These are phyloP conservation scores for Aquilaria sinensis DNA, from an alignment of 345 rosid species.

Conservation along the genomic window DNA sequence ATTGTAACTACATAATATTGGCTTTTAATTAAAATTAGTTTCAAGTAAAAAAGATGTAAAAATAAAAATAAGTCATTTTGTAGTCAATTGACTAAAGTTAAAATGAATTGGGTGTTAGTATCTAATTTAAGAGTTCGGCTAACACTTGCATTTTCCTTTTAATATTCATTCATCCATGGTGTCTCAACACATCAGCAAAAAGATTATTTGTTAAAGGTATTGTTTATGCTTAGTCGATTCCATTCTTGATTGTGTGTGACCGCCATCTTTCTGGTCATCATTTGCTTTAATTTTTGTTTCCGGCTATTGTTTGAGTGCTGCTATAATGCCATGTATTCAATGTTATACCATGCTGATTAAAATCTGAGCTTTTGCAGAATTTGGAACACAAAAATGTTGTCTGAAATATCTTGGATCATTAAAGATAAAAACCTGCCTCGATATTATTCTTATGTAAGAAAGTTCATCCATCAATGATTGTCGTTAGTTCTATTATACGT, in stretches of 20 bases:
- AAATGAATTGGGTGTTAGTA: too few species aligned
- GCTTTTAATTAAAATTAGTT: too few species aligned
- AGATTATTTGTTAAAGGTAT: slow-evolving; percentile 93
- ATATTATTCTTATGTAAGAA: slow-evolving; percentile 93
- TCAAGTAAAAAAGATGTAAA: too few species aligned
- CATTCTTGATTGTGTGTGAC: not conserved
- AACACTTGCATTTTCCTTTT: slow-evolving; percentile 28
- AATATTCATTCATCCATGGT: slow-evolving; percentile 24
- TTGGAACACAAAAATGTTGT: slow-evolving; percentile 97
- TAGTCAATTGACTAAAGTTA: too few species aligned
- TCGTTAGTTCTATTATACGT: slow-evolving; percentile 6
- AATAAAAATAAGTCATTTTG: too few species aligned
- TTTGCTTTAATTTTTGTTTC: not conserved
- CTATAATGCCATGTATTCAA: slow-evolving; percentile 5
- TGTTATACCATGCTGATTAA: slow-evolving; percentile 6
- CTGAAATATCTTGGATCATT: slow-evolving; percentile 85
- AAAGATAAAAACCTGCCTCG: slow-evolving; percentile 90
- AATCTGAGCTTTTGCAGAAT: slow-evolving; percentile 43
- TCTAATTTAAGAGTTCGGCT: slow-evolving; percentile 20
- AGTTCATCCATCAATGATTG: slow-evolving; percentile 12
- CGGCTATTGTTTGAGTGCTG: not conserved
- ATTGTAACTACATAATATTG: too few species aligned
- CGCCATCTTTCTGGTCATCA: not conserved
- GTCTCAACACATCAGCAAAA: slow-evolving; percentile 69
- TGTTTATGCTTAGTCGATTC: not conserved